Percentiles rank a stretch among this genome's conserved stretches.
Evolutionary conservation across 2,329 filamentous ascomycete species (phyloP).

Genomic region (Fusarium redolens): DNA sequence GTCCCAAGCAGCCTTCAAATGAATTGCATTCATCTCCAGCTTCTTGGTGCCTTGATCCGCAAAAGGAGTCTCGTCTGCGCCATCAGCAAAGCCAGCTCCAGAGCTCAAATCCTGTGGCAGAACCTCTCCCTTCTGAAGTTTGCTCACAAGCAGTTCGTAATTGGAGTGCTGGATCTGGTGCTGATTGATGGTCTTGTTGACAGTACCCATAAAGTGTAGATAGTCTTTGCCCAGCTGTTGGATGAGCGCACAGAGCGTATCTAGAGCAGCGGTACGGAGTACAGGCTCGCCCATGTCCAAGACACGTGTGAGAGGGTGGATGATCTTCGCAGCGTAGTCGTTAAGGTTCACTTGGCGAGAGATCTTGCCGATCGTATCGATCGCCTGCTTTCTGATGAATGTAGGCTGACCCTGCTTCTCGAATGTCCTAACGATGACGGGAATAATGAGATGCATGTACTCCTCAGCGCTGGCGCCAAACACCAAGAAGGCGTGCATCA

Average conservation of each 20-base stretch:
- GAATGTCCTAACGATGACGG: conserved; percentile 93
- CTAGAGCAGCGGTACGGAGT: conserved; percentile 84
- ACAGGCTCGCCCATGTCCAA: conserved; percentile 77
- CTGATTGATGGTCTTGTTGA: conserved; percentile 85
- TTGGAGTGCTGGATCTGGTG: conserved; percentile 90
- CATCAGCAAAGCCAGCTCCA: conserved; percentile 81
- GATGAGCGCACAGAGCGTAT: conserved; percentile 94
- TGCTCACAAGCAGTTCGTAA: conserved; percentile 91
- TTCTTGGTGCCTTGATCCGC: conserved; percentile 92
- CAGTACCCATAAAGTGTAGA: conserved; percentile 90
- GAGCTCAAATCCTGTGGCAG: conserved; percentile 95
- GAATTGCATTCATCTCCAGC: conserved; percentile 95
- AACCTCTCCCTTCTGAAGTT: conserved; percentile 92
- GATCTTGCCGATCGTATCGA: conserved; percentile 93
- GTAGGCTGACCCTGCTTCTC: conserved; percentile 86
- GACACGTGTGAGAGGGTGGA: conserved; percentile 90
- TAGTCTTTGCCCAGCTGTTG: conserved; percentile 97
- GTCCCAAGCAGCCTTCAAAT: conserved; percentile 97
- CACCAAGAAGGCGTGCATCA: conserved; percentile 93
- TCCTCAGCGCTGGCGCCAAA: conserved; percentile 97
- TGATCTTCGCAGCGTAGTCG: conserved; percentile 95
- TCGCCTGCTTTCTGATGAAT: conserved; percentile 85
- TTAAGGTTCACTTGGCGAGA: conserved; percentile 97
- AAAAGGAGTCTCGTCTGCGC: conserved; percentile 82
- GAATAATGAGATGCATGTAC: conserved; percentile 99